These are phyloP conservation scores for Paramyrothecium sp. DNA, from an alignment of 2,329 filamentous ascomycete species.

Conservation along the genomic window DNA sequence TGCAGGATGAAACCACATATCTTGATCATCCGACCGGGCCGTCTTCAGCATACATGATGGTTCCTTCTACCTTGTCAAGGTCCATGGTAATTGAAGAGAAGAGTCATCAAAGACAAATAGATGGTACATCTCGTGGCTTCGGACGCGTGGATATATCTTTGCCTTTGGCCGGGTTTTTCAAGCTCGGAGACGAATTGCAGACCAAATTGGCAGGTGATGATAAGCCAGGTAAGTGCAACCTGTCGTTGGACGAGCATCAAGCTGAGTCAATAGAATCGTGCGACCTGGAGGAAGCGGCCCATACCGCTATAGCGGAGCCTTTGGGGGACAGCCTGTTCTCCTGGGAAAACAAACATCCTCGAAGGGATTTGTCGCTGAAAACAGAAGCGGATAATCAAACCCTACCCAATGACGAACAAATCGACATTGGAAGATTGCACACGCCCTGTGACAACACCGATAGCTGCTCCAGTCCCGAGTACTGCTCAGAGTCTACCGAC, in stretches of 20 bases:
- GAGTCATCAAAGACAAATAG: no score
- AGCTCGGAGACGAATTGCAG: no score
- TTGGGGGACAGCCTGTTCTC: not conserved
- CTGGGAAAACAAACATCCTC: not conserved
- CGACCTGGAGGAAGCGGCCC: not conserved
- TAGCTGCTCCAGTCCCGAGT: not conserved
- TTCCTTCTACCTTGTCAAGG: no score
- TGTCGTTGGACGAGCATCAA: not conserved
- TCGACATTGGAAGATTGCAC: not conserved
- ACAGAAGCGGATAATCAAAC: not conserved
- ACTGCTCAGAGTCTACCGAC: not conserved
- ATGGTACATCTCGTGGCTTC: no score
- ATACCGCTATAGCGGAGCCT: not conserved
- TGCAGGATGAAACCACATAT: no score
- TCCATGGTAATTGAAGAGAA: no score
- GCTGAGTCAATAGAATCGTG: not conserved
- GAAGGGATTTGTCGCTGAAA: not conserved
- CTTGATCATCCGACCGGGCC: no score
- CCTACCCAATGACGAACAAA: not conserved
- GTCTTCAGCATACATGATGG: no score
- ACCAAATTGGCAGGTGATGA: not conserved
- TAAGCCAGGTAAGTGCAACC: not conserved
- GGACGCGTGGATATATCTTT: no score
- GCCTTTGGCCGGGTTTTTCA: no score
- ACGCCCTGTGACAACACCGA: not conserved